These are phyloP conservation scores for Didymella segeticola DNA, from an alignment of 2,329 filamentous ascomycete species.

Conservation along the genomic window DNA sequence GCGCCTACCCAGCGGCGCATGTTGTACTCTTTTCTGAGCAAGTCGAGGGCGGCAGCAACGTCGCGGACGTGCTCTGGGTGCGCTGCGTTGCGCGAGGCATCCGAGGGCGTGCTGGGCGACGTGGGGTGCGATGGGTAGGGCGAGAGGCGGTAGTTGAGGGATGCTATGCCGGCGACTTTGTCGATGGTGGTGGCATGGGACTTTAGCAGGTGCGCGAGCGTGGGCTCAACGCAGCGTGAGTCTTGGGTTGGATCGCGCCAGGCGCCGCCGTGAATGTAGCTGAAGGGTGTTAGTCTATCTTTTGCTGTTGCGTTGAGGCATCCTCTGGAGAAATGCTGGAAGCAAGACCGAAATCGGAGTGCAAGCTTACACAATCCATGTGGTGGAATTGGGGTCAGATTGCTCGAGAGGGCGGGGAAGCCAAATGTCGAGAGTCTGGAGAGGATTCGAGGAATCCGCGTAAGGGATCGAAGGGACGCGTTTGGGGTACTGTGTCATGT, in stretches of 20 bases:
- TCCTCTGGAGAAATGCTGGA: background rate
- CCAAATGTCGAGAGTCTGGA: slow-evolving; percentile 54
- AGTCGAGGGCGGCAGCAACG: slow-evolving; percentile 59
- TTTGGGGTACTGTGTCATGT: slow-evolving; percentile 28
- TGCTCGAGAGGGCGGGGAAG: slow-evolving; percentile 44
- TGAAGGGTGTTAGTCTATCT: slow-evolving; percentile 6
- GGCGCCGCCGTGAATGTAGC: slow-evolving; percentile 59
- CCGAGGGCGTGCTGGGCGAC: slow-evolving; percentile 56
- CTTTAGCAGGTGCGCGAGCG: slow-evolving; percentile 47
- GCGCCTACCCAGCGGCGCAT: slow-evolving; percentile 61
- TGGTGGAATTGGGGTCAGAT: slow-evolving; percentile 21
- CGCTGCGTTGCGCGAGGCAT: slow-evolving; percentile 55
- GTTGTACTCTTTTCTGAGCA: slow-evolving; percentile 57
- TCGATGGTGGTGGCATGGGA: slow-evolving; percentile 13
- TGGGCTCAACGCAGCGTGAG: slow-evolving; percentile 44
- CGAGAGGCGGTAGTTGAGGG: slow-evolving; percentile 70
- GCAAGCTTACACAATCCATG: slow-evolving; percentile 47
- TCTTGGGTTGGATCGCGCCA: slow-evolving; percentile 57
- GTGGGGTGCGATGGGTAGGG: slow-evolving; percentile 54
- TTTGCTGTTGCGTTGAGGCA: background rate
- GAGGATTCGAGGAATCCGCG: slow-evolving; percentile 30
- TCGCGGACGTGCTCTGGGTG: slow-evolving; percentile 70
- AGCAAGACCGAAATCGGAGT: background rate
- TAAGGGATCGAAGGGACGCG: slow-evolving; percentile 38
- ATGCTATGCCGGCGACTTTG: slow-evolving; percentile 66